Conservation (phyloP, 345 rosid species). For the Syzygium jambos region DNA sequence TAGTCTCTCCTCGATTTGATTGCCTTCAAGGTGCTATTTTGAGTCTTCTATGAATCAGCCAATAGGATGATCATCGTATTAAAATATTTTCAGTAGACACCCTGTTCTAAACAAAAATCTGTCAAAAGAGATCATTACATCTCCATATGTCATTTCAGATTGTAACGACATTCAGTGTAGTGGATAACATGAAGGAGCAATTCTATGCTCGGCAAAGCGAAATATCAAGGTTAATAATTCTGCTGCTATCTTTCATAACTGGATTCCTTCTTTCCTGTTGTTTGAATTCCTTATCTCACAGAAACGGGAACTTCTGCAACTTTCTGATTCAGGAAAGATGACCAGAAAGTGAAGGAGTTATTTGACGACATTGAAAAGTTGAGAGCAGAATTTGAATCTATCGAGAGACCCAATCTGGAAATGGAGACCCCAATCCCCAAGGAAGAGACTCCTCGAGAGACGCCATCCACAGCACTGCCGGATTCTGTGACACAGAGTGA, state of each 20-base stretch:
- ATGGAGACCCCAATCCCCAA: slow-evolving; percentile 43
- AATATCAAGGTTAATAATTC: slow-evolving; percentile 35
- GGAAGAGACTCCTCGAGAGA: slow-evolving; percentile 26
- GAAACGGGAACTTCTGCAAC: background rate
- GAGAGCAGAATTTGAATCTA: slow-evolving; percentile 66
- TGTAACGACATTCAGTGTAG: slow-evolving; percentile 82
- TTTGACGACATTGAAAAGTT: slow-evolving; percentile 70
- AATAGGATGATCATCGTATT: background rate
- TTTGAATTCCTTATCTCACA: background rate
- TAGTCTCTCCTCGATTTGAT: background rate
- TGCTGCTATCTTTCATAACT: background rate
- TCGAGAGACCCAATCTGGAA: slow-evolving; percentile 78
- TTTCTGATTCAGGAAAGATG: slow-evolving; percentile 55
- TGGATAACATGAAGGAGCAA: slow-evolving; percentile 83
- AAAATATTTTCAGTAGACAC: background rate
- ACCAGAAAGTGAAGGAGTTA: slow-evolving; percentile 48
- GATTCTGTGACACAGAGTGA: slow-evolving; percentile 1
- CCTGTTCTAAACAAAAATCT: background rate
- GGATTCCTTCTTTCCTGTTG: background rate
- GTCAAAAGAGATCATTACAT: background rate
- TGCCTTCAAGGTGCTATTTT: background rate
- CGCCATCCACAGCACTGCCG: slow-evolving; percentile 10
- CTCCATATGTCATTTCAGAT: slow-evolving; percentile 35
- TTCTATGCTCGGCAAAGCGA: slow-evolving; percentile 47
- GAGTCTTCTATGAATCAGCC: background rate